Base-by-base conservation (phyloP, 768 basidiomycete species). In the Termitomyces bulborhizus region DNA sequence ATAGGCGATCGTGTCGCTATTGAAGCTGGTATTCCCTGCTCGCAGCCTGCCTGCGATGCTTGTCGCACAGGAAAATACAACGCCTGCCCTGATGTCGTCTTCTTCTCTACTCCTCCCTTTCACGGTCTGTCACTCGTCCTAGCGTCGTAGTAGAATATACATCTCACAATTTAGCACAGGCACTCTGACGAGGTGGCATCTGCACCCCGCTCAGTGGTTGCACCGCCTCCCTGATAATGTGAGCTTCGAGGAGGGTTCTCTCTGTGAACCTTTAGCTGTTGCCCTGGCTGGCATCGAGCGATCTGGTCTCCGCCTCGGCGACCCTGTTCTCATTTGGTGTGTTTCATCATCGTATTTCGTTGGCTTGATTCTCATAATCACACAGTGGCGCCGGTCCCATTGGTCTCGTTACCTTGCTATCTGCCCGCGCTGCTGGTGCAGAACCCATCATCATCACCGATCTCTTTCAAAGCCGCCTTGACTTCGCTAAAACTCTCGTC, bases 371-470 rank as follows among this genome's bases (percentile, higher is more conserved):
- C 44, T 36, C 36, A 40, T 16, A 18, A 9, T 42, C 26, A 51
- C 16, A 12, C 4, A 85, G 83, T 62, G 85, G 85, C 53, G 82
- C 84, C 24, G 85, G 85, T 16, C 85, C 85, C 3, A 86, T 87
- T 52, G 85, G 85, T 16, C 72, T 86, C 21, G 71, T 82, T 26
- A 73, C 84, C 16, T 72, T 86, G 18, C 74, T 86, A 31, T 80
- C 84, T 48, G 82, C 84, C 6, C 74, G 82, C 44, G 85, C 85
- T 46, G 85, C 85, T 41, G 85, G 85, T 6, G 85, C 84, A 15
- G 83, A 86, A 54, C 85, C 85, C 6, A 79, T 86, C 56, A 73
- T 86, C 47, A 86, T 86, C 39, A 86, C 85, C 12, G 85, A 86
- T 63, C 71, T 86, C 46, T 77, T 86, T 66, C 79, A 83, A 61